Evolutionary conservation across 164 flowering plant species (phyloP).

Genomic region (Warburgia ugandensis): DNA sequence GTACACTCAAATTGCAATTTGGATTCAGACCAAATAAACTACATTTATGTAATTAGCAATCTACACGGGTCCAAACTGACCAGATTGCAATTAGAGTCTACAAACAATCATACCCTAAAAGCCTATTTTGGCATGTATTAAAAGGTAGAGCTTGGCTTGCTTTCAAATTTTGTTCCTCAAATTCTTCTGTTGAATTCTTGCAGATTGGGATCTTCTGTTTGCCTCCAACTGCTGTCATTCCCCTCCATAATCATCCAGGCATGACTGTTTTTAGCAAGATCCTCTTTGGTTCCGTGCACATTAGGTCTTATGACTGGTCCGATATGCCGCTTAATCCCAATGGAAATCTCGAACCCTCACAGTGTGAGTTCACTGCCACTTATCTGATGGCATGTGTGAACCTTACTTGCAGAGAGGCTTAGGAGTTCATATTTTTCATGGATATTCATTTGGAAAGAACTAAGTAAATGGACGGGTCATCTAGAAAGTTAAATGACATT

Average conservation of each 20-base stretch:
- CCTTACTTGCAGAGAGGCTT: too few relatives aligned
- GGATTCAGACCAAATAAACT: neutral
- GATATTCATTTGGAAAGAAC: too few relatives aligned
- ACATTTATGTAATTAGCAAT: too few relatives aligned
- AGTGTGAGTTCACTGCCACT: slow-evolving; percentile 4
- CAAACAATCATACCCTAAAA: too few relatives aligned
- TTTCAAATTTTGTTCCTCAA: slow-evolving; percentile 9
- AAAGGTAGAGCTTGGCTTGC: too few relatives aligned
- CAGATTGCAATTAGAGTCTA: too few relatives aligned
- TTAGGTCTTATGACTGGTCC: slow-evolving; percentile 76
- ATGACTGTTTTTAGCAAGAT: slow-evolving; percentile 96
- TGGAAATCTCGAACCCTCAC: neutral
- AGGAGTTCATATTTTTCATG: too few relatives aligned
- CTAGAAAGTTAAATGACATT: too few relatives aligned
- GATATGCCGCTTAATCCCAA: slow-evolving; percentile 12
- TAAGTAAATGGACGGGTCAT: too few relatives aligned
- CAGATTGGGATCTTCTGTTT: slow-evolving; percentile 78
- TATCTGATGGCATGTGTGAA: neutral
- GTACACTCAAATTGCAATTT: neutral
- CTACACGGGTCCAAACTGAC: too few relatives aligned
- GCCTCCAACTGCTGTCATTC: slow-evolving; percentile 67
- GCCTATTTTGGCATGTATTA: too few relatives aligned
- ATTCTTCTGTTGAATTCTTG: slow-evolving; percentile 2
- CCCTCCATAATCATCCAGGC: slow-evolving; percentile 89
- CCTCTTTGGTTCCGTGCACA: slow-evolving; percentile 73